Evolutionary conservation across 805 yeast species (phyloP), one percentile per base, ranked within the genome.

Genomic region (Metschnikowia peoriensis): DNA sequence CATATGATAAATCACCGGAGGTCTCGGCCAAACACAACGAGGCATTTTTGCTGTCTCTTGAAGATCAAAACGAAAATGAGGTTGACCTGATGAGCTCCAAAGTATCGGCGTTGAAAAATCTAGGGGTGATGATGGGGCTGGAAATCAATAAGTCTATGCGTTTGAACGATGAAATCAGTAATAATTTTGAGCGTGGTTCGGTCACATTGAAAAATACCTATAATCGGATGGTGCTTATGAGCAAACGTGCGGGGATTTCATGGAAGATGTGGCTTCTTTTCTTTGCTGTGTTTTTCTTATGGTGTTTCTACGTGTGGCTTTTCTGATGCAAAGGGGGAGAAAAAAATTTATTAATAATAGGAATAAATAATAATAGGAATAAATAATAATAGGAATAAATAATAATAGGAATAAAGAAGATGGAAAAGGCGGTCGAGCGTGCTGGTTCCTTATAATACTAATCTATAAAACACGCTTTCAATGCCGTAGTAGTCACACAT

Each of bases 191-290:
- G 60, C 61, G 63, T 49, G 78, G 78, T 11, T 67, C 65, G 50
- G 61, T 73, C 40, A 65, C 76, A 11, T 68, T 75, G 58, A 73
- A 73, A 52, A 70, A 71, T 56, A 75, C 80, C 1, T 75, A 66
- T 57, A 73, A 71, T 59, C 62, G 66, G 51, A 75, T 75, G 80
- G 67, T 75, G 45, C 61, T 69, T 29, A 74, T 75, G 80, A 73
- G 78, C 63, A 68, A 73, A 62, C 60, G 73, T 40, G 79, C 79
- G 12, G 80, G 80, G 2, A 73, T 75, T 44, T 65, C 72, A 42
- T 75, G 78, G 75, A 63, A 67, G 48, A 71, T 72, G 76, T 75
- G 80, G 80, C 61, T 73, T 41, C 57, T 60, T 34, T 77, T 75
- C 53, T 75, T 75, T 58, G 46, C 57, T 37, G 41, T 71, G 17